Evolutionary conservation across 306 rosid species (phyloP).

Genomic region (Dryas drummondii): DNA sequence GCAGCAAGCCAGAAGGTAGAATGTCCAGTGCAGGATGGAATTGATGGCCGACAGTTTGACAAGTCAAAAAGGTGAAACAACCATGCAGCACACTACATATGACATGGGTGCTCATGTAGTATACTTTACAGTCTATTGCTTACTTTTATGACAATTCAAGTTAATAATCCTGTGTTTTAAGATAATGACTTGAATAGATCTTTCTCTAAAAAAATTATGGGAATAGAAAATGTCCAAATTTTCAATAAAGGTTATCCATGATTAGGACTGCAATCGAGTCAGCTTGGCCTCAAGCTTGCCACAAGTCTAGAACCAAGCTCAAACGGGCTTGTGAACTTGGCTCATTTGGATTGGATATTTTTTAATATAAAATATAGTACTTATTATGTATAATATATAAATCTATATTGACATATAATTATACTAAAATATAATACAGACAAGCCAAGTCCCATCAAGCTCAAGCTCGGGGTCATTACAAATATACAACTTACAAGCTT

Average conservation of each 20-base stretch:
- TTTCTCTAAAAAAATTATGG: not conserved
- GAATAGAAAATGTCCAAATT: not conserved
- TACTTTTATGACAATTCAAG: not conserved
- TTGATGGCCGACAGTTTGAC: not conserved
- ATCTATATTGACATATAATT: not conserved
- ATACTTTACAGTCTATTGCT: not conserved
- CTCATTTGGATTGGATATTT: not conserved
- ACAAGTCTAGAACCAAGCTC: not conserved
- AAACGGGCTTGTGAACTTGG: not conserved
- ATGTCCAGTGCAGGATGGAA: not conserved
- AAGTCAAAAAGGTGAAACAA: not conserved
- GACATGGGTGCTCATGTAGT: not conserved
- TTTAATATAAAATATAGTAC: not conserved
- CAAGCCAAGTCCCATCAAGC: not conserved
- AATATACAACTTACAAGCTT: not conserved
- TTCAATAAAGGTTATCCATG: not conserved
- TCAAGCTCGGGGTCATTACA: not conserved
- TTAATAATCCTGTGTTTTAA: not conserved
- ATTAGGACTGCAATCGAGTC: not conserved
- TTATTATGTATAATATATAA: not conserved
- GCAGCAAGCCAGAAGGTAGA: not conserved
- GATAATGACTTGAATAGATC: not conserved
- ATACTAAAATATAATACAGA: not conserved
- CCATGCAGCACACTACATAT: not conserved
- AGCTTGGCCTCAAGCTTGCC: not conserved